Percentiles rank a stretch among this genome's conserved stretches.
phyloP scores from a whole-genome alignment of 2,329 filamentous ascomycete species.

The Drechslerella stenobrocha region DNA sequence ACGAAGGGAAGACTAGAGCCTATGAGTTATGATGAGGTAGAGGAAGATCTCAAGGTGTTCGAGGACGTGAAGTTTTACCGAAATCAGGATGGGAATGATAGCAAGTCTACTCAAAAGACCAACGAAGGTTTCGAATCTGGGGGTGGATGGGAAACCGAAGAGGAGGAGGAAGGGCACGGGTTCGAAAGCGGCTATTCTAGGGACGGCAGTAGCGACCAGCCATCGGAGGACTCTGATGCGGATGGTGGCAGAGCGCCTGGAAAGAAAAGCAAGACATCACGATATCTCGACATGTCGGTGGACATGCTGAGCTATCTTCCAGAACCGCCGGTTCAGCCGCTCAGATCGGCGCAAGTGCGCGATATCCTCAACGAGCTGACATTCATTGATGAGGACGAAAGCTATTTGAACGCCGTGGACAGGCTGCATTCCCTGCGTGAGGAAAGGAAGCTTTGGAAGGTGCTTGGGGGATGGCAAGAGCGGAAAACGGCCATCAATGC shows the following conservation, averaged over 20 bases:
- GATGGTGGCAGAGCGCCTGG: not conserved
- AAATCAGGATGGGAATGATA: not conserved
- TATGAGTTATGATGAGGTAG: conserved; percentile 35
- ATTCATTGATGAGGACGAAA: conserved; percentile 39
- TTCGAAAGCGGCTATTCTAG: conserved; percentile 1
- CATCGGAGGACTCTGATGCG: not conserved
- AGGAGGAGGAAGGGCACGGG: conserved; percentile 17
- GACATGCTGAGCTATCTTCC: conserved; percentile 27
- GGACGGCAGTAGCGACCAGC: not conserved
- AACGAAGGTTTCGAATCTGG: not conserved
- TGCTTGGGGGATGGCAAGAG: conserved; percentile 32
- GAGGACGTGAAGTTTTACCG: conserved; percentile 21
- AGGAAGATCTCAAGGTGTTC: conserved; percentile 32
- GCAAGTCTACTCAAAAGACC: not conserved
- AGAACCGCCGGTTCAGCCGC: not conserved
- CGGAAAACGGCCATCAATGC: conserved; percentile 13
- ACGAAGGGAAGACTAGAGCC: conserved; percentile 2
- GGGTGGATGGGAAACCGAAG: conserved; percentile 33
- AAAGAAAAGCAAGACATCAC: conserved; percentile 20
- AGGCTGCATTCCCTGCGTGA: conserved; percentile 23
- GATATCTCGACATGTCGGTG: conserved; percentile 30
- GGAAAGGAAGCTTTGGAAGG: conserved; percentile 36
- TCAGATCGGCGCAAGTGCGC: conserved; percentile 16
- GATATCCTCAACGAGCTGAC: conserved; percentile 31
- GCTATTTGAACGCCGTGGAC: conserved; percentile 37